A percentile compares a stretch with the other conserved stretches of the same genome.
phyloP scores from a whole-genome alignment of 495 filamentous ascomycete species.

The Podospora fimiseda region DNA sequence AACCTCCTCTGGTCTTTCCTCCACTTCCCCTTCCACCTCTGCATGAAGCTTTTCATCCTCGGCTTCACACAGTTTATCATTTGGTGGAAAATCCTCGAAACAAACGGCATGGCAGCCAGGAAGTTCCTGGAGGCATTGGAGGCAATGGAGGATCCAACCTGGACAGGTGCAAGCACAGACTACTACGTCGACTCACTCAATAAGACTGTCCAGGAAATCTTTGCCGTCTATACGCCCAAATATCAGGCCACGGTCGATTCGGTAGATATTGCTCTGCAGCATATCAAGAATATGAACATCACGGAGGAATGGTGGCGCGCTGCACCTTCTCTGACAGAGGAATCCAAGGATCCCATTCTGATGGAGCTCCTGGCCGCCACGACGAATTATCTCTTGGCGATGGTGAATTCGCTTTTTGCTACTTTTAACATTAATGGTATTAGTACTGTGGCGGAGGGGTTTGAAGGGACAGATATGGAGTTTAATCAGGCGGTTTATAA shows the following conservation, averaged over 20 bases:
- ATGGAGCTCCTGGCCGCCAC: neutral
- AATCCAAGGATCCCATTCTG: neutral
- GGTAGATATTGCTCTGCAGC: conserved; percentile 15
- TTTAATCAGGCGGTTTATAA: conserved; percentile 5
- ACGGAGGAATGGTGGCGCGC: conserved; percentile 12
- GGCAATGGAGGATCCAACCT: neutral
- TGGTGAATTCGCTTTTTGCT: conserved; percentile 18
- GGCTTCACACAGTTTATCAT: conserved; percentile 3
- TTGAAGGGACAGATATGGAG: conserved; percentile 5
- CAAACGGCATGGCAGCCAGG: neutral
- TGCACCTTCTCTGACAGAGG: neutral
- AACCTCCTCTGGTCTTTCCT: conserved; percentile 3
- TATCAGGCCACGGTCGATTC: conserved; percentile 12
- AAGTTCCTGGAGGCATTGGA: neutral
- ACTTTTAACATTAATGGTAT: conserved; percentile 22
- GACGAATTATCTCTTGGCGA: neutral
- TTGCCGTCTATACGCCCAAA: conserved; percentile 20
- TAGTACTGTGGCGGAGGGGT: conserved; percentile 4
- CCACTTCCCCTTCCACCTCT: conserved; percentile 10
- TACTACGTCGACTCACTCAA: conserved; percentile 6
- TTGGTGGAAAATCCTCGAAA: conserved; percentile 9
- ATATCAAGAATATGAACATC: conserved; percentile 22
- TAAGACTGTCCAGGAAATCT: conserved; percentile 16
- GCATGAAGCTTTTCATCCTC: conserved; percentile 2
- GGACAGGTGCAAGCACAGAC: neutral